phyloP scores from a whole-genome alignment of 768 basidiomycete species.

The Lactarius indigo region DNA sequence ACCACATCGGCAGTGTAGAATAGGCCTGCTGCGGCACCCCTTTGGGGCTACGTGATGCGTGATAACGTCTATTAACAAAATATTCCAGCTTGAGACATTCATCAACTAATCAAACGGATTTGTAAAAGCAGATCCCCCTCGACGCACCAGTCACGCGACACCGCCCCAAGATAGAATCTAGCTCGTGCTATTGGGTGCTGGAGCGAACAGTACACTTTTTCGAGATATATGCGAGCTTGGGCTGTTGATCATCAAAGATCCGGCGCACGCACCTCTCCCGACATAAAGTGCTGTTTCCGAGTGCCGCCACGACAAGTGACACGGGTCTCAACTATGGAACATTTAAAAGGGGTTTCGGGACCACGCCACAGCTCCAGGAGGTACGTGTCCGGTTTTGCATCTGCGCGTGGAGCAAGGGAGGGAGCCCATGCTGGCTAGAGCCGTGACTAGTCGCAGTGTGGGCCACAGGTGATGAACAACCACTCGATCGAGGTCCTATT shows the following conservation, averaged over 20 bases:
- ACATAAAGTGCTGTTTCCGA: not conserved
- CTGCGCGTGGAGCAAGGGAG: not conserved
- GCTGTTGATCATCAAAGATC: not conserved
- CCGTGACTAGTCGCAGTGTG: not conserved
- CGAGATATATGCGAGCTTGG: not conserved
- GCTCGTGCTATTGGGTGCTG: not conserved
- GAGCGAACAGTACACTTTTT: not conserved
- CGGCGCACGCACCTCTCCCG: not conserved
- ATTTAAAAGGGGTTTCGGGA: not conserved
- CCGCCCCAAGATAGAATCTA: not conserved
- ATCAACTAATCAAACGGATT: too few species aligned
- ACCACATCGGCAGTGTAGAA: not conserved
- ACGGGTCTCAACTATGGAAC: too few species aligned
- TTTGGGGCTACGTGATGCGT: too few species aligned
- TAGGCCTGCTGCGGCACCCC: not conserved
- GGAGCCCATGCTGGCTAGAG: not conserved
- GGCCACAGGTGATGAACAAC: not conserved
- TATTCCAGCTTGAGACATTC: too few species aligned
- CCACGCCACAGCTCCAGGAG: not conserved
- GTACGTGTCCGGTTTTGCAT: not conserved
- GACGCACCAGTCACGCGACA: not conserved
- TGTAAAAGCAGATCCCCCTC: not conserved
- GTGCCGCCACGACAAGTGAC: not conserved
- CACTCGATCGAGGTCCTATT: too few species aligned
- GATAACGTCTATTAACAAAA: too few species aligned